phyloP scores from a whole-genome alignment of 495 filamentous ascomycete genomes.

The Aspergillus coremiiformis region DNA sequence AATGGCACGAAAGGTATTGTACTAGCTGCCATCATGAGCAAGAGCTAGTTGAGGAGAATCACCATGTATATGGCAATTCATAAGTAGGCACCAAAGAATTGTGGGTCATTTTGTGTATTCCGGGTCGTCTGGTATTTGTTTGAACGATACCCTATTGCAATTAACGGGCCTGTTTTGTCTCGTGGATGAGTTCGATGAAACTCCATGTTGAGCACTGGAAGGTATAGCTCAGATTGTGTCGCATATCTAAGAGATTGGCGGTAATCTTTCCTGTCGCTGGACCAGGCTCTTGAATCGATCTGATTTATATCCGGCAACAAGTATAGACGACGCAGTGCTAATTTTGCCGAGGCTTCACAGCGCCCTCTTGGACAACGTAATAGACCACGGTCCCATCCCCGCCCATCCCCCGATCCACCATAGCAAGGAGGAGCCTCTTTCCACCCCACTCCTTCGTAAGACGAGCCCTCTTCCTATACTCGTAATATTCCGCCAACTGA shows the following conservation, averaged over 20 bases:
- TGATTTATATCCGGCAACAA: no score
- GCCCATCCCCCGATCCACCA: conserved; percentile 51
- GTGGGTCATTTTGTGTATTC: conserved; percentile 1
- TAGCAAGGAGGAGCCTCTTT: conserved; percentile 76
- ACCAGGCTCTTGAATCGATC: background rate
- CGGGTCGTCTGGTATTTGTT: conserved; percentile 7
- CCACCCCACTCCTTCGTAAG: conserved; percentile 34
- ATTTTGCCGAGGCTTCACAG: conserved; percentile 95
- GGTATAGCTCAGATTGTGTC: background rate
- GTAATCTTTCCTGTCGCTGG: background rate
- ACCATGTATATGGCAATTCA: conserved; percentile 15
- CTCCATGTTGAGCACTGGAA: background rate
- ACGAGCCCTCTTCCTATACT: conserved; percentile 26
- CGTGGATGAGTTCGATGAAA: background rate
- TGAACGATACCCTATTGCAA: conserved; percentile 31
- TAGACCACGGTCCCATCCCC: conserved; percentile 92
- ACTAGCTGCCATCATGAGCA: conserved; percentile 62
- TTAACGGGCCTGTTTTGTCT: conserved; percentile 2
- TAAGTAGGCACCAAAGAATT: conserved; percentile 5
- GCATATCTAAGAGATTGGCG: background rate
- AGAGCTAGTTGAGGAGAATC: conserved; percentile 21
- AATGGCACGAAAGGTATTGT: conserved; percentile 68
- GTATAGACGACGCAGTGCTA: no score
- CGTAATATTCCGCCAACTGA: conserved; percentile 32
- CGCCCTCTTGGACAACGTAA: conserved; percentile 90